phyloP scores from a whole-genome alignment of 495 filamentous ascomycete species.

The Aspergillus diversus region DNA sequence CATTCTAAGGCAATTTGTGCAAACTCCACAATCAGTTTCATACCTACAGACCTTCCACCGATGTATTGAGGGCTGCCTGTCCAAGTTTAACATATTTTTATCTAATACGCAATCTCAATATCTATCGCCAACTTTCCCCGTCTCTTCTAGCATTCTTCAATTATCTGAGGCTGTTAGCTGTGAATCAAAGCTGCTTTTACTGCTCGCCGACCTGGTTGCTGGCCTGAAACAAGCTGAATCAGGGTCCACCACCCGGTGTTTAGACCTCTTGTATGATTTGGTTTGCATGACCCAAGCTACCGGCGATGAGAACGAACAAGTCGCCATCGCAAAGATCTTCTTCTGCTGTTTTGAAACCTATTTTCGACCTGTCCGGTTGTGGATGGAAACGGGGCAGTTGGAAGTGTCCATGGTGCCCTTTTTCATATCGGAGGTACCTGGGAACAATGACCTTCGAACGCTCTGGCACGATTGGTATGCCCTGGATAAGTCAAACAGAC shows the following conservation, averaged over 20 bases:
- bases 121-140: slow-evolving; percentile 34
- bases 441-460: slow-evolving; percentile 60
- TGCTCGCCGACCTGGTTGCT: slow-evolving; percentile 53
- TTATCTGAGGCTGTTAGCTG: slow-evolving; percentile 63
- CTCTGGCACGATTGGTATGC: slow-evolving; percentile 79
- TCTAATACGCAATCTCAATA: slow-evolving; percentile 49
- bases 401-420: slow-evolving; percentile 65
- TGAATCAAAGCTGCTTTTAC: slow-evolving; percentile 54
- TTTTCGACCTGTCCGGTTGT: slow-evolving; percentile 72
- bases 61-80: slow-evolving; percentile 46
- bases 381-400: slow-evolving; percentile 84
- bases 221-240: slow-evolving; percentile 28
- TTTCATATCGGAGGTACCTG: slow-evolving; percentile 66
- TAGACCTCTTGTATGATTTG: slow-evolving; percentile 75
- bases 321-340: slow-evolving; percentile 68
- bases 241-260: slow-evolving; percentile 56
- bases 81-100: slow-evolving; percentile 46
- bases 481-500: slow-evolving; percentile 56
- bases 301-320: slow-evolving; percentile 62
- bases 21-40: slow-evolving; percentile 40
- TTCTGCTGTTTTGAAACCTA: slow-evolving; percentile 84
- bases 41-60: slow-evolving; percentile 61
- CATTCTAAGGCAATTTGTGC: slow-evolving; percentile 49
- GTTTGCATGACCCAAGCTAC: slow-evolving; percentile 70
- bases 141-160: slow-evolving; percentile 59